Evolutionary conservation across 768 basidiomycete genomes (phyloP).

Genomic region (Tylopilus rubrobrunneus): DNA sequence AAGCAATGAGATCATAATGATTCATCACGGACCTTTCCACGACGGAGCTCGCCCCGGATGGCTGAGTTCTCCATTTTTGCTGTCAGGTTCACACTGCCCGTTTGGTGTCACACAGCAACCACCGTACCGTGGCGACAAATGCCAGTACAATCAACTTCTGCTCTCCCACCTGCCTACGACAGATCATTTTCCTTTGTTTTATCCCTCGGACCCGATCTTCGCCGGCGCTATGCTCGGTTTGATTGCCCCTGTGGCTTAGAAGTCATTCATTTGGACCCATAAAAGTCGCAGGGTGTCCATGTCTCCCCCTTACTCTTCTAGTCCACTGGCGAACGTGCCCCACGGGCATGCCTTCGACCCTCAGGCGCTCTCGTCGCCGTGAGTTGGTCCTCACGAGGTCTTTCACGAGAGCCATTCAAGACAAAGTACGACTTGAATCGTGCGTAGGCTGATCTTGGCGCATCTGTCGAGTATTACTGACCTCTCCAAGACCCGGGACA

Average conservation of each 20-base stretch:
- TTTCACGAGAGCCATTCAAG: conserved; percentile 45
- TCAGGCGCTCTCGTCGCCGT: conserved; percentile 45
- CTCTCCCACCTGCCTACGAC: conserved; percentile 8
- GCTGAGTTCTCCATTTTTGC: conserved; percentile 23
- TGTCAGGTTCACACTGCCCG: conserved; percentile 6
- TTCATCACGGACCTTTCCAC: conserved; percentile 2
- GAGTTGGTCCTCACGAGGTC: conserved; percentile 48
- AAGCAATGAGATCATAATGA: not conserved
- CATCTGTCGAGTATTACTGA: conserved; percentile 3
- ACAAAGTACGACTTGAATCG: conserved; percentile 33
- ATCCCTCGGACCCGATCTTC: conserved; percentile 14
- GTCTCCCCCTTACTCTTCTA: conserved; percentile 10
- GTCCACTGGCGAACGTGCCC: conserved; percentile 14
- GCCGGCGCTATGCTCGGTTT: conserved; percentile 10
- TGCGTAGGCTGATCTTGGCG: conserved; percentile 19
- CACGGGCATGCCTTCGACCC: conserved; percentile 37
- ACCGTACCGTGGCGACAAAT: conserved; percentile 2
- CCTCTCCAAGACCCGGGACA: conserved; percentile 9
- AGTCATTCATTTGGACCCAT: conserved; percentile 21
- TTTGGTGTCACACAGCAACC: conserved; percentile 6
- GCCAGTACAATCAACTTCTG: not conserved
- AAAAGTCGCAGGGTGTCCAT: conserved; percentile 23
- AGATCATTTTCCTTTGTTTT: conserved; percentile 8
- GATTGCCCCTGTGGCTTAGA: conserved; percentile 29
- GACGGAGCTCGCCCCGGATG: conserved; percentile 8